phyloP scores from a whole-genome alignment of 768 basidiomycete species.

The Tylopilus sp. region DNA sequence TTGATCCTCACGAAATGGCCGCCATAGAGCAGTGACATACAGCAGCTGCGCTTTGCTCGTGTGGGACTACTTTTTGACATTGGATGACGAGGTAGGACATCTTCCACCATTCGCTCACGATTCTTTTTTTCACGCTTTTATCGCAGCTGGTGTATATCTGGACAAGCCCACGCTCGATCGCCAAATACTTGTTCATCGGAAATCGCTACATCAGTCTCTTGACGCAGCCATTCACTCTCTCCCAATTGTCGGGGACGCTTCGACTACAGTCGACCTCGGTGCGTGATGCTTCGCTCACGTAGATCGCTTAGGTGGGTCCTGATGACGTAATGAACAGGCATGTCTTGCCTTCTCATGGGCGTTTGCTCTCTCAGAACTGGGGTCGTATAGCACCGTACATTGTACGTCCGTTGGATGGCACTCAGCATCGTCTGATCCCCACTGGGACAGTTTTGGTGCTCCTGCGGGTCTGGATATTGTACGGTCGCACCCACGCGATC shows the following conservation, averaged over 20 bases:
- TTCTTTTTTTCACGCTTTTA: background rate
- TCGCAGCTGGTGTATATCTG: background rate
- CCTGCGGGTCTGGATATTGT: constrained; percentile 1
- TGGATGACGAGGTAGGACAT: constrained; percentile 3
- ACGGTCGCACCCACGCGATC: background rate
- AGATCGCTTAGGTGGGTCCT: background rate
- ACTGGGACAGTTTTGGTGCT: background rate
- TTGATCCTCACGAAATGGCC: background rate
- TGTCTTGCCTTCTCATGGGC: background rate
- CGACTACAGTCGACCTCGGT: background rate
- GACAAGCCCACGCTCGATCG: background rate
- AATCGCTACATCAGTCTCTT: constrained; percentile 6
- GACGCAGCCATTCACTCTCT: background rate
- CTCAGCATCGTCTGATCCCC: background rate
- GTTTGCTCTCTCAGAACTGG: background rate
- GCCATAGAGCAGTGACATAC: background rate
- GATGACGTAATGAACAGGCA: background rate
- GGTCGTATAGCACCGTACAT: constrained; percentile 1
- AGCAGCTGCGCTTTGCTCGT: constrained; percentile 1
- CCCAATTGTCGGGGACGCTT: background rate
- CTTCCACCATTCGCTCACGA: background rate
- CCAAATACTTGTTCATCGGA: constrained; percentile 1
- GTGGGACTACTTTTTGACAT: constrained; percentile 6
- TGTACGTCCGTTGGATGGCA: background rate
- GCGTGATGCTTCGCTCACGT: background rate